These are phyloP conservation scores for Cyclocybe cylindracea DNA, from an alignment of 768 basidiomycete genomes.

Conservation along the genomic window DNA sequence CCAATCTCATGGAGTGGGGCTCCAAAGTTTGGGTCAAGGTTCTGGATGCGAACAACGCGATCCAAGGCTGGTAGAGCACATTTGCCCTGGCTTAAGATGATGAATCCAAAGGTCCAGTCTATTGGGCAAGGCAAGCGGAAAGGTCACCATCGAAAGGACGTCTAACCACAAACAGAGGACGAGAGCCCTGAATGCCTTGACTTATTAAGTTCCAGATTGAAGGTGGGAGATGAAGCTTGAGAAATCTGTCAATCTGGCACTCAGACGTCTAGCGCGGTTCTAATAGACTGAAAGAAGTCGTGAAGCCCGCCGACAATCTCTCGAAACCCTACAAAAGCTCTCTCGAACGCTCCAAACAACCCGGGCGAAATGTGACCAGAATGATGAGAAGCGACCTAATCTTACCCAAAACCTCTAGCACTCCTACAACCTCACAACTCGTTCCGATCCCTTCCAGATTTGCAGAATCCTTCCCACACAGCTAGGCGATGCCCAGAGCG, in stretches of 20 bases:
- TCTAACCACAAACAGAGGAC: conserved; percentile 21
- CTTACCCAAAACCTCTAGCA: background rate
- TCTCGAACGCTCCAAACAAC: too few species aligned
- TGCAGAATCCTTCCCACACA: too few species aligned
- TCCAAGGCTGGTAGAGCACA: conserved; percentile 15
- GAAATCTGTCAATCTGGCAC: background rate
- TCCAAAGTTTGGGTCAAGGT: conserved; percentile 29
- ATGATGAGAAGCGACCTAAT: background rate
- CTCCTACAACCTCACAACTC: conserved; percentile 1
- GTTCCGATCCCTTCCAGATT: background rate
- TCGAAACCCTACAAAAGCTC: too few species aligned
- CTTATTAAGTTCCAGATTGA: conserved; percentile 28
- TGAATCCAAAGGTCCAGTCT: conserved; percentile 28
- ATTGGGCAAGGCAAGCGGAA: conserved; percentile 32
- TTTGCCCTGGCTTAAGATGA: conserved; percentile 32
- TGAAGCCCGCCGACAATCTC: too few species aligned
- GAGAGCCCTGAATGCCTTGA: conserved; percentile 15
- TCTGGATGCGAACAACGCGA: conserved; percentile 22
- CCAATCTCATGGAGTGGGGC: conserved; percentile 26
- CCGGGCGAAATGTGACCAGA: background rate
- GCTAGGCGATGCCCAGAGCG: too few species aligned
- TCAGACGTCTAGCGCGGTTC: background rate
- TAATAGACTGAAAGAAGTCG: too few species aligned
- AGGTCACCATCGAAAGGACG: conserved; percentile 29
- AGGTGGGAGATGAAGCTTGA: conserved; percentile 28